phyloP scores from a whole-genome alignment of 2,329 filamentous ascomycete genomes.

The Trichoderma koningii region DNA sequence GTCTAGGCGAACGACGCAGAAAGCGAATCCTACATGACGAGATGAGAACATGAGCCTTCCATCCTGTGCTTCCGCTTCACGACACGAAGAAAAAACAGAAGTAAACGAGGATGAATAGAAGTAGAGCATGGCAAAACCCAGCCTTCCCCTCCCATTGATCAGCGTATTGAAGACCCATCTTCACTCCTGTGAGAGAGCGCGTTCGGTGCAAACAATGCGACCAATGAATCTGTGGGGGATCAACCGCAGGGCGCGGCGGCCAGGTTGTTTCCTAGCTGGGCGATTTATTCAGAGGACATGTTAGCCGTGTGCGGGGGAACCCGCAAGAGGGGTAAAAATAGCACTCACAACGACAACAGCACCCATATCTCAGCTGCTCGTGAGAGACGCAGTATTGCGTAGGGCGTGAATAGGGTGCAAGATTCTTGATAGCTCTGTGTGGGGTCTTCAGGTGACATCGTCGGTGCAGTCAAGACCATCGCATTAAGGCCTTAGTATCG shows the following conservation, averaged over 20 bases:
- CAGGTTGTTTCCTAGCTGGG: not conserved
- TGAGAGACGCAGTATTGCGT: not conserved
- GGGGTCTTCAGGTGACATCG: constrained; percentile 5
- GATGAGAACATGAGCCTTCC: not conserved
- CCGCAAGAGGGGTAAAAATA: not conserved
- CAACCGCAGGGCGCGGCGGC: constrained; percentile 11
- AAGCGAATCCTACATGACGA: not conserved
- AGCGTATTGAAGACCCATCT: not conserved
- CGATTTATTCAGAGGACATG: too few species aligned
- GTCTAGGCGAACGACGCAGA: not conserved
- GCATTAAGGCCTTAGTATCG: not conserved
- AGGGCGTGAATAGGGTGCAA: not conserved
- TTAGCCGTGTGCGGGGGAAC: constrained; percentile 9
- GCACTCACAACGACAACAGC: not conserved
- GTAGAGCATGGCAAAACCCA: not conserved
- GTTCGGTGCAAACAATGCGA: not conserved
- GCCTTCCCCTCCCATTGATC: not conserved
- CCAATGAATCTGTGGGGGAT: constrained; percentile 13
- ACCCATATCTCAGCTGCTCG: not conserved
- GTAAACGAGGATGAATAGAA: not conserved
- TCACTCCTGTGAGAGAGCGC: not conserved
- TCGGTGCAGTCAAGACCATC: not conserved
- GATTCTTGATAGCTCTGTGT: not conserved
- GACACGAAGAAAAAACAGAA: not conserved
- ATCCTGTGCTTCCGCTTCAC: not conserved